Conservation (phyloP, 2,329 filamentous ascomycete genomes). For the Exserohilum turcica region DNA sequence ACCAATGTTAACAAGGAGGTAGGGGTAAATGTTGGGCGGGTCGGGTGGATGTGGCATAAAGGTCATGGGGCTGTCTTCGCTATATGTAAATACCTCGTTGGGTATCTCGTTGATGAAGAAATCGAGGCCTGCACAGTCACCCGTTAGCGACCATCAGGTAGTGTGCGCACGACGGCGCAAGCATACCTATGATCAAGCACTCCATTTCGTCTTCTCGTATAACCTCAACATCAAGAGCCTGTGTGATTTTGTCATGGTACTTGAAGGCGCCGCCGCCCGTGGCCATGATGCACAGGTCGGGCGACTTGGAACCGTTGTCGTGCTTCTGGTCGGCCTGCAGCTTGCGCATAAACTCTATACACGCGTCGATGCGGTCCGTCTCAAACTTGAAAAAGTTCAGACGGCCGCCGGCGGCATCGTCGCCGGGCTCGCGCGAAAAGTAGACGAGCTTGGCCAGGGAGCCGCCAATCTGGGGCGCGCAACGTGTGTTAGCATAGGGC, state of each 20-base stretch:
- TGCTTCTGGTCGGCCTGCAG: slow-evolving; percentile 81
- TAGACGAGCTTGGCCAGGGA: slow-evolving; percentile 96
- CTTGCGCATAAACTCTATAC: slow-evolving; percentile 87
- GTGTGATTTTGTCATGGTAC: slow-evolving; percentile 88
- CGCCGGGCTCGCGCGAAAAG: slow-evolving; percentile 86
- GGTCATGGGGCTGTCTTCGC: slow-evolving; percentile 80
- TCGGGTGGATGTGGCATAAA: slow-evolving; percentile 78
- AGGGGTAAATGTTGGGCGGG: slow-evolving; percentile 75
- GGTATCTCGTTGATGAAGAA: slow-evolving; percentile 99
- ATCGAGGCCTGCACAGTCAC: slow-evolving; percentile 71
- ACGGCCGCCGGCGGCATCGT: slow-evolving; percentile 80
- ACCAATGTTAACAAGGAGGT: slow-evolving; percentile 96
- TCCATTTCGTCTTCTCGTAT: slow-evolving; percentile 97
- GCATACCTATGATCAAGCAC: slow-evolving; percentile 86
- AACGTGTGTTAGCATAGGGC: slow-evolving; percentile 27
- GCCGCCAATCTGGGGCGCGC: slow-evolving; percentile 76
- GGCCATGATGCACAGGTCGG: slow-evolving; percentile 87
- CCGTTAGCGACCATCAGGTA: slow-evolving; percentile 5
- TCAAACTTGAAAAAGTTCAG: slow-evolving; percentile 97
- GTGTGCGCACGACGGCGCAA: neutral
- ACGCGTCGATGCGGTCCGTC: slow-evolving; percentile 91
- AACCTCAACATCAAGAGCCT: slow-evolving; percentile 84
- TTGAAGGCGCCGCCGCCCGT: slow-evolving; percentile 96
- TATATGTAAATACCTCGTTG: slow-evolving; percentile 95
- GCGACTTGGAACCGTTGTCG: slow-evolving; percentile 72